Conservation (phyloP, 306 rosid species). For the Vigna unguiculata region DNA sequence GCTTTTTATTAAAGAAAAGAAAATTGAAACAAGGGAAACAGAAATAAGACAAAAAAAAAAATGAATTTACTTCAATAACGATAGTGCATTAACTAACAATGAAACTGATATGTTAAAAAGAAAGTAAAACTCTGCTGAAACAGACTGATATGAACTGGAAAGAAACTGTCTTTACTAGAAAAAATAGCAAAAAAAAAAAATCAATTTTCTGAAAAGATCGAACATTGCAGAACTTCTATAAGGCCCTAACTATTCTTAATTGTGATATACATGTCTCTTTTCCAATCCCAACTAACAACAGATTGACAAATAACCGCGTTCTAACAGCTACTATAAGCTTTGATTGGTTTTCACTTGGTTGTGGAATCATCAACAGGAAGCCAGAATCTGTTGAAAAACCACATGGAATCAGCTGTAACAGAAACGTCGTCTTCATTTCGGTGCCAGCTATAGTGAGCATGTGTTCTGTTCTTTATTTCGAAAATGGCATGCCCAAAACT, state of each 20-base stretch:
- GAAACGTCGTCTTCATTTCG: conserved; percentile 68
- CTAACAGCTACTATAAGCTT: background rate
- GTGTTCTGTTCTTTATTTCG: conserved; percentile 73
- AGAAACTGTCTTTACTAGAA: too few species aligned
- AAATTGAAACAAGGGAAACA: background rate
- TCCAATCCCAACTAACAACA: too few species aligned
- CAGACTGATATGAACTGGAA: too few species aligned
- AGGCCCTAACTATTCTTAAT: too few species aligned
- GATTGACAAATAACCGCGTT: too few species aligned
- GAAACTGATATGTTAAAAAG: background rate
- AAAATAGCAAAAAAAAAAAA: too few species aligned
- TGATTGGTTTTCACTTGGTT: background rate
- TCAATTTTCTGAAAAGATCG: too few species aligned
- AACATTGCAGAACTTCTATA: too few species aligned
- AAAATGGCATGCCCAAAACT: conserved; percentile 81
- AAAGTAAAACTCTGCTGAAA: background rate
- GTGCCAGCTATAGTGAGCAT: conserved; percentile 76
- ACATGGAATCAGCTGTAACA: conserved; percentile 64
- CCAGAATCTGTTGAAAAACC: conserved; percentile 71
- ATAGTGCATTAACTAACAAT: background rate
- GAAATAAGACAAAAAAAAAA: background rate
- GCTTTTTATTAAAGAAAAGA: background rate
- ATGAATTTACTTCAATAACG: background rate
- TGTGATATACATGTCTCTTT: too few species aligned
- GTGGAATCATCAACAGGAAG: conserved; percentile 63